Evolutionary conservation across 2,329 filamentous ascomycete species (phyloP).

Genomic region (Pezicula carpinea): DNA sequence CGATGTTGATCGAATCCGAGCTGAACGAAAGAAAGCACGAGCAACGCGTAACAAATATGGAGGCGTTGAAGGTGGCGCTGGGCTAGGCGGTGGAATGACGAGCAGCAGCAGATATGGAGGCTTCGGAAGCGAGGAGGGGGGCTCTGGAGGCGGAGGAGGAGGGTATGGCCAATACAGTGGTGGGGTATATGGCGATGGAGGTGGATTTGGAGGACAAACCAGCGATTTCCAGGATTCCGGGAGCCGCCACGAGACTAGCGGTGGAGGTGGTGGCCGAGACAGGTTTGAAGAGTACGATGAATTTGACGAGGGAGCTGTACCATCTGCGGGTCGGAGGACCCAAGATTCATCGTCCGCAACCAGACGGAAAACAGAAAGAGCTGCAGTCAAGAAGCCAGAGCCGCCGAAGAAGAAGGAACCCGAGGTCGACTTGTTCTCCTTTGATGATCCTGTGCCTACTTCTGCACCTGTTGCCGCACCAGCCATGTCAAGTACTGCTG

Average conservation of each 20-base stretch:
- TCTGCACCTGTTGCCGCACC: constrained; percentile 38
- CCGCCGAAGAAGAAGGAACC: constrained; percentile 78
- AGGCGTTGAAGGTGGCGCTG: constrained; percentile 79
- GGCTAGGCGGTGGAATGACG: constrained; percentile 51
- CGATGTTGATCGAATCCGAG: constrained; percentile 82
- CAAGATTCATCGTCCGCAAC: constrained; percentile 18
- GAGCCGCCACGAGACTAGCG: constrained; percentile 16
- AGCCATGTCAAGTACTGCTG: constrained; percentile 35
- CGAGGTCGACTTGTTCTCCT: constrained; percentile 89
- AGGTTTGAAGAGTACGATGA: constrained; percentile 97
- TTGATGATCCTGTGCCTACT: constrained; percentile 66
- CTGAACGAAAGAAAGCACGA: constrained; percentile 84
- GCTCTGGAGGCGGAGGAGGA: constrained; percentile 58
- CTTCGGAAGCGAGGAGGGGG: constrained; percentile 76
- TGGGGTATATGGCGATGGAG: constrained; percentile 90
- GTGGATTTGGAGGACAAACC: constrained; percentile 79
- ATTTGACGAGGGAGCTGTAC: constrained; percentile 70
- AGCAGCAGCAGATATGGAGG: constrained; percentile 65
- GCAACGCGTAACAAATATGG: constrained; percentile 91
- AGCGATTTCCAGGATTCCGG: constrained; percentile 63
- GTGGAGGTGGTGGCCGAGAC: constrained; percentile 48
- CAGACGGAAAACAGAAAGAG: constrained; percentile 37
- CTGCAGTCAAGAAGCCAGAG: constrained; percentile 58
- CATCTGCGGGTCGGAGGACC: constrained; percentile 39
- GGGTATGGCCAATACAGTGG: constrained; percentile 61